Percentiles rank a stretch among this genome's conserved stretches.
These are phyloP conservation scores for Drechslerella stenobrocha DNA, from an alignment of 2,329 filamentous ascomycete species.

Conservation along the genomic window DNA sequence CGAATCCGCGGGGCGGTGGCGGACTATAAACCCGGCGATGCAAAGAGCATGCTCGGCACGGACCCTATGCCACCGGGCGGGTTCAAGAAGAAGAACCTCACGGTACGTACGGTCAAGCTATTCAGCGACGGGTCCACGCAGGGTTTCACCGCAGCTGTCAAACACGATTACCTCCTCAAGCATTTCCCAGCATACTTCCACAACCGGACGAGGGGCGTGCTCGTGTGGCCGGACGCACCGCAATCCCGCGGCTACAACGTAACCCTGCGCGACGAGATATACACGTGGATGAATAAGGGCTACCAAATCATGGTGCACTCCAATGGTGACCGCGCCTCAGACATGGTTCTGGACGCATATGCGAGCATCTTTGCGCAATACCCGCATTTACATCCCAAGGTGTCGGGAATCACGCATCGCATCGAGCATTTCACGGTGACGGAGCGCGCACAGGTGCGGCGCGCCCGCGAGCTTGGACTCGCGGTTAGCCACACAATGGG, in stretches of 20 bases:
- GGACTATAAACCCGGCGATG: constrained; percentile 23
- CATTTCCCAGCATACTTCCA: constrained; percentile 36
- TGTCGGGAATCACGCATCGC: constrained; percentile 17
- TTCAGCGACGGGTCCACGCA: constrained; percentile 37
- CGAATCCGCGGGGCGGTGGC: constrained; percentile 25
- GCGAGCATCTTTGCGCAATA: constrained; percentile 16
- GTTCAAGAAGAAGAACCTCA: constrained; percentile 15
- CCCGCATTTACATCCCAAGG: constrained; percentile 7
- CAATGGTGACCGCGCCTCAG: constrained; percentile 32
- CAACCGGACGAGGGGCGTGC: constrained; percentile 5
- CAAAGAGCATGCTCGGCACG: constrained; percentile 15
- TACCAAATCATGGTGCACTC: constrained; percentile 44
- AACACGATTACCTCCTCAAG: constrained; percentile 7
- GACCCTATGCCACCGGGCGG: constrained; percentile 27
- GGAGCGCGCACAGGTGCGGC: constrained; percentile 5
- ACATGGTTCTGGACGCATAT: constrained; percentile 36
- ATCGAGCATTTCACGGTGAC: constrained; percentile 45
- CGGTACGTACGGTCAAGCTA: constrained; percentile 29
- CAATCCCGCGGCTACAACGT: constrained; percentile 14
- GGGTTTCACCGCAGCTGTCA: constrained; percentile 38
- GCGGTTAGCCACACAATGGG: constrained; percentile 38
- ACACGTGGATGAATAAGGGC: constrained; percentile 26
- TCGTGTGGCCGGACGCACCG: constrained; percentile 29
- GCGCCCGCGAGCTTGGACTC: constrained; percentile 15
- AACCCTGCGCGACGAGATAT: constrained; percentile 24